These are phyloP conservation scores for Stentor coeruleus DNA, from an alignment of 73 alveolate genomes.

Conservation along the genomic window DNA sequence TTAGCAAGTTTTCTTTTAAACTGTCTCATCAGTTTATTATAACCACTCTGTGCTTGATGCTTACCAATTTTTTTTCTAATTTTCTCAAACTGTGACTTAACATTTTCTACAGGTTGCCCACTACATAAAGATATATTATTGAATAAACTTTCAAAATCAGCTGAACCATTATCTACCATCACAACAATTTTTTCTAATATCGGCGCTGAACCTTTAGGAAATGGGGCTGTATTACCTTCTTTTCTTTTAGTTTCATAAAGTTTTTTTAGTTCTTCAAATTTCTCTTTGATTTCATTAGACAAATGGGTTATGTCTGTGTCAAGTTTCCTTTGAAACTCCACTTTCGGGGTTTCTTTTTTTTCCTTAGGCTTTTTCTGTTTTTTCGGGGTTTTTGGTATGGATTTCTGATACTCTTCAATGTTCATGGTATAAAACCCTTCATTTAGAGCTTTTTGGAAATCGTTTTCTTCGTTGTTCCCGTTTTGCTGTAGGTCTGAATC, in stretches of 20 bases:
- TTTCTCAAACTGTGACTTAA: background rate
- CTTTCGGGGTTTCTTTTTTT: background rate
- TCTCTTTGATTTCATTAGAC: background rate
- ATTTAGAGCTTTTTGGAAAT: background rate
- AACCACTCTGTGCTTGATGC: background rate
- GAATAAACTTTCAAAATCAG: background rate
- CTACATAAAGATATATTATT: background rate
- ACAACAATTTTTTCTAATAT: background rate
- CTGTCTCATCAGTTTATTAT: background rate
- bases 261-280: background rate
- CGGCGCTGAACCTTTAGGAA: background rate
- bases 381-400: background rate
- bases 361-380: background rate
- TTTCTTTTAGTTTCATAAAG: background rate
- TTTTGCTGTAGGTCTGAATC: background rate
- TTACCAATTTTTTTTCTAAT: background rate
- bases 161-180: background rate
- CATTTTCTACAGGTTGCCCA: conserved; percentile 1
- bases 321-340: background rate
- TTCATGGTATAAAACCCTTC: background rate
- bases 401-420: background rate
- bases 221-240: background rate
- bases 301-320: background rate
- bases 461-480: conserved; percentile 5
- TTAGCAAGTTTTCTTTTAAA: background rate